Conservation (phyloP, 2,329 filamentous ascomycete genomes). For the Fusarium beomiforme region DNA sequence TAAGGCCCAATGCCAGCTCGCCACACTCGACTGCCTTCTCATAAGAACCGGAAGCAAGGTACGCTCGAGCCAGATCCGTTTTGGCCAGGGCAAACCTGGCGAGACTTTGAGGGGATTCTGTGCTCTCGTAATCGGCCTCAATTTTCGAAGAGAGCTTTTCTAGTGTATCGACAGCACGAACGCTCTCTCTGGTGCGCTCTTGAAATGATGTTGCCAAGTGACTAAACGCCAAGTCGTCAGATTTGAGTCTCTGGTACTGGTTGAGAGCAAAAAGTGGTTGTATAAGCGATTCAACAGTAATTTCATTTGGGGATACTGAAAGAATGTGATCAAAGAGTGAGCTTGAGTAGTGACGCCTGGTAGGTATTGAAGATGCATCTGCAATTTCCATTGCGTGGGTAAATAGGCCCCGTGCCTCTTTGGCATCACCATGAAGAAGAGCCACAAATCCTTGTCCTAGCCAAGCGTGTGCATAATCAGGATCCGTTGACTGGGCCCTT, state of each 20-base stretch:
- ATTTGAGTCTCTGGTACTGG: conserved; percentile 78
- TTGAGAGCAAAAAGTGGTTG: conserved; percentile 89
- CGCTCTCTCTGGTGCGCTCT: conserved; percentile 79
- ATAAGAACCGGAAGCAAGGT: conserved; percentile 75
- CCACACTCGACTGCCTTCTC: conserved; percentile 80
- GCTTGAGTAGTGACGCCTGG: conserved; percentile 81
- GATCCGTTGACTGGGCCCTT: conserved; percentile 90
- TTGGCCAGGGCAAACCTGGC: conserved; percentile 84
- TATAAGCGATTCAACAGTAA: conserved; percentile 72
- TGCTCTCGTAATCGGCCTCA: conserved; percentile 85
- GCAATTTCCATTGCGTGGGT: conserved; percentile 95
- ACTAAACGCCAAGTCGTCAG: conserved; percentile 75
- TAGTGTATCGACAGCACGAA: conserved; percentile 70
- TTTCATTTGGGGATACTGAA: conserved; percentile 58
- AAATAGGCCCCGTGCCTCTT: conserved; percentile 85
- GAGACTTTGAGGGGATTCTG: conserved; percentile 79
- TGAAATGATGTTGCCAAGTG: conserved; percentile 85
- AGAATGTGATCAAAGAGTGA: conserved; percentile 86
- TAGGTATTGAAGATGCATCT: conserved; percentile 76
- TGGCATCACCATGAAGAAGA: conserved; percentile 75
- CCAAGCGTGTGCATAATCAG: conserved; percentile 94
- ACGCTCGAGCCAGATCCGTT: conserved; percentile 85
- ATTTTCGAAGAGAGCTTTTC: conserved; percentile 73
- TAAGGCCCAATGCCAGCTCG: conserved; percentile 82
- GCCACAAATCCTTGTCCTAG: conserved; percentile 91